These are phyloP conservation scores for Pythium apleroticum DNA, from an alignment of 352 stramenopile species.

Conservation along the genomic window DNA sequence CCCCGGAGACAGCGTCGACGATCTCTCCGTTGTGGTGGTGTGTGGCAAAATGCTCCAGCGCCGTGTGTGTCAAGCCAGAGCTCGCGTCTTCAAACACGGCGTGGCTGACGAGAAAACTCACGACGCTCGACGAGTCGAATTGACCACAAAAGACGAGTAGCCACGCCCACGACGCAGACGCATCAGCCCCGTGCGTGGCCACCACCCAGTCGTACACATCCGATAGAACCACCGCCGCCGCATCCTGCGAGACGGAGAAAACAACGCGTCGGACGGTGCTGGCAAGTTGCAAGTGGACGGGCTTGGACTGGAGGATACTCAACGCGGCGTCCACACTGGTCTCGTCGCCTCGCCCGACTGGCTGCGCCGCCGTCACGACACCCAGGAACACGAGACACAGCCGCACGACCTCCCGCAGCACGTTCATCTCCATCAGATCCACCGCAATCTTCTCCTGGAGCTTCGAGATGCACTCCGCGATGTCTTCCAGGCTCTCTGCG, in stretches of 20 bases:
- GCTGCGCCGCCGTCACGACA: constrained; percentile 42
- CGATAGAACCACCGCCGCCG: constrained; percentile 27
- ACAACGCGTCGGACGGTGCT: constrained; percentile 43
- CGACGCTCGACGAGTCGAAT: constrained; percentile 41
- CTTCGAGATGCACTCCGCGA: constrained; percentile 37
- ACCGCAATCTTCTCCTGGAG: constrained; percentile 41
- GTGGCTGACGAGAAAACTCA: constrained; percentile 50
- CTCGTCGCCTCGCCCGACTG: constrained; percentile 11
- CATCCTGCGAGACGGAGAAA: constrained; percentile 29
- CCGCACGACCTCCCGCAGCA: constrained; percentile 43
- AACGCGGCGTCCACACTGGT: constrained; percentile 39
- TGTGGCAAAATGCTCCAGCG: constrained; percentile 42
- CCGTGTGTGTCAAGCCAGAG: constrained; percentile 4
- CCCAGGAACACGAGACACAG: constrained; percentile 44
- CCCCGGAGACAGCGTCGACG: constrained; percentile 46
- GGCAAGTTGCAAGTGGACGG: constrained; percentile 47
- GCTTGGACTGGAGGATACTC: constrained; percentile 36
- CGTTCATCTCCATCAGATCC: constrained; percentile 30
- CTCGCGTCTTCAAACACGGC: constrained; percentile 22
- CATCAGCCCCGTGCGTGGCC: not conserved
- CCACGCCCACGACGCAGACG: constrained; percentile 30
- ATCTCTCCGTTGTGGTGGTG: constrained; percentile 41
- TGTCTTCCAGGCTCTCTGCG: constrained; percentile 30
- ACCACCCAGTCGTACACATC: constrained; percentile 52
- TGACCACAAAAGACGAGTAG: constrained; percentile 44